Evolutionary conservation across 805 yeast genomes (phyloP).

Genomic region (Candida pseudoglaebosa): DNA sequence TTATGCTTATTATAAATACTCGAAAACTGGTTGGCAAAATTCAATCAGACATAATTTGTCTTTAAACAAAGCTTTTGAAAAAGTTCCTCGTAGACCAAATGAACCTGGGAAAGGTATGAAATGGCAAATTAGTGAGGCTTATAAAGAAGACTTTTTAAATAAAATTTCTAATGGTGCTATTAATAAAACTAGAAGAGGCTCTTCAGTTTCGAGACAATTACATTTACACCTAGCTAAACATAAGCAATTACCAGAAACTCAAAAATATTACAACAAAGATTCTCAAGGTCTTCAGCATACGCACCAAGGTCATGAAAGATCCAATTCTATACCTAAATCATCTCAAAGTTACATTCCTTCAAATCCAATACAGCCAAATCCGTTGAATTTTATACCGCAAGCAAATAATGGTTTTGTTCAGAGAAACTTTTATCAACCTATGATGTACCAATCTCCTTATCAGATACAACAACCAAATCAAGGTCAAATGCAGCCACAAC

Average conservation of each 20-base stretch:
- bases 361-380: slow-evolving; percentile 19
- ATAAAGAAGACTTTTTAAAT: slow-evolving; percentile 76
- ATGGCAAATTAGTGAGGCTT: slow-evolving; percentile 91
- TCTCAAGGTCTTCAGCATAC: slow-evolving; percentile 3
- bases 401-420: slow-evolving; percentile 12
- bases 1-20: slow-evolving; percentile 87
- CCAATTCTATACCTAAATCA: slow-evolving; percentile 4
- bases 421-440: slow-evolving; percentile 17
- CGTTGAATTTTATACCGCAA: slow-evolving; percentile 17
- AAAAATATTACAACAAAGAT: slow-evolving; percentile 17
- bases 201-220: slow-evolving; percentile 74
- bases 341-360: slow-evolving; percentile 11
- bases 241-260: slow-evolving; percentile 48
- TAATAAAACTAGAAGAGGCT: slow-evolving; percentile 72
- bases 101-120: slow-evolving; percentile 99
- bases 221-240: slow-evolving; percentile 69
- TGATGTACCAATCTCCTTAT: slow-evolving; percentile 15
- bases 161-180: slow-evolving; percentile 76
- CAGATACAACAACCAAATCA: slow-evolving; percentile 9
- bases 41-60: slow-evolving; percentile 94
- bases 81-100: slow-evolving; percentile 90
- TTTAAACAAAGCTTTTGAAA: slow-evolving; percentile 93
- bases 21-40: slow-evolving; percentile 98
- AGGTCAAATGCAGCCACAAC: slow-evolving; percentile 6
- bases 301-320: slow-evolving; percentile 1